Conservation (phyloP, 192 early-diverging fungal species). For the Coemansia sp. region DNA sequence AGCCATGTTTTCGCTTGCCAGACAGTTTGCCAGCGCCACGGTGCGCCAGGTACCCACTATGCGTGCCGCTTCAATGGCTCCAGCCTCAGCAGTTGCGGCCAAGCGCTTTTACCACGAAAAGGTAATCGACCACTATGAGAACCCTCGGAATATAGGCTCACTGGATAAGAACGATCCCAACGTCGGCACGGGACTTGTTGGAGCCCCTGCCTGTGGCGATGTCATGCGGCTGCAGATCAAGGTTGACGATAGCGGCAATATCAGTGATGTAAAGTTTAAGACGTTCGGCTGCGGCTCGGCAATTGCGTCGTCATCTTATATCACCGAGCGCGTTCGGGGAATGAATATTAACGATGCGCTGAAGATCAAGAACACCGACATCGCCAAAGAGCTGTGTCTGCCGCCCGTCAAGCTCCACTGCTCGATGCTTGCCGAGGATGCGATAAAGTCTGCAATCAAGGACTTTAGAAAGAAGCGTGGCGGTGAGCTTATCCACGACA, state of each 20-base stretch:
- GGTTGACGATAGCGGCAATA: conserved; percentile 93
- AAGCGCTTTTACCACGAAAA: conserved; percentile 55
- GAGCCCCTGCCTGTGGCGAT: conserved; percentile 84
- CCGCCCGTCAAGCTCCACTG: conserved; percentile 99
- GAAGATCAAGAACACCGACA: conserved; percentile 94
- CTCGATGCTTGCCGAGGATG: conserved; percentile 99
- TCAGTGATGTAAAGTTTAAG: conserved; percentile 96
- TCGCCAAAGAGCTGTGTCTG: conserved; percentile 91
- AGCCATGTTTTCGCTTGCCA: conserved; percentile 35
- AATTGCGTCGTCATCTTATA: conserved; percentile 88
- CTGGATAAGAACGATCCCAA: conserved; percentile 80
- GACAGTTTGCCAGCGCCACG: conserved; percentile 18
- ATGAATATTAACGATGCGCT: conserved; percentile 88
- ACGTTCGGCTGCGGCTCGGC: conserved; percentile 98
- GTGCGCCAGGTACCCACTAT: conserved; percentile 24
- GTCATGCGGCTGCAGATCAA: conserved; percentile 96
- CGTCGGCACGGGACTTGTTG: conserved; percentile 96
- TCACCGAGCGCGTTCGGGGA: conserved; percentile 94
- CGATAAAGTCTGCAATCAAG: conserved; percentile 97
- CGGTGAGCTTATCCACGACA: conserved; percentile 31
- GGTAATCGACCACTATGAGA: conserved; percentile 98
- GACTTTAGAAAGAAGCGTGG: conserved; percentile 88
- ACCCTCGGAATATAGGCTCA: conserved; percentile 94
- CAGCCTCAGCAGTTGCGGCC: conserved; percentile 2
- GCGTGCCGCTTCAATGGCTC: conserved; percentile 5